Evolutionary conservation across 2,329 filamentous ascomycete genomes (phyloP).

Genomic region (Canariomyces notabilis): DNA sequence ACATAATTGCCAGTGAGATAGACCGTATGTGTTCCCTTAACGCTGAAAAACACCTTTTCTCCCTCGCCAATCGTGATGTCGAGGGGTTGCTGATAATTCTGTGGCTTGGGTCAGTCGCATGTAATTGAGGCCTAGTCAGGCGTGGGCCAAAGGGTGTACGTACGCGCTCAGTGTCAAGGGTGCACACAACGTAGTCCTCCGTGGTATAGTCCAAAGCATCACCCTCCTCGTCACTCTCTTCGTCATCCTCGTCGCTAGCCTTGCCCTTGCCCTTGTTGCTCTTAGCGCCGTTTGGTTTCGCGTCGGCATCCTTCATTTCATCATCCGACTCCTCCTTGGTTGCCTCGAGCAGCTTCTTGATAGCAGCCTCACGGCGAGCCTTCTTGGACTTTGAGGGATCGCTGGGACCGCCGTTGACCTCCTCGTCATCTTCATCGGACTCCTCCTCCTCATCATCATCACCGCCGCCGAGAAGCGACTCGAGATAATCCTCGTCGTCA

Average conservation of each 20-base stretch:
- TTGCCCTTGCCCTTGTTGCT: constrained; percentile 56
- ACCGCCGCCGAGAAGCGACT: constrained; percentile 45
- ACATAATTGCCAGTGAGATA: constrained; percentile 97
- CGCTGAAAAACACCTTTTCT: constrained; percentile 89
- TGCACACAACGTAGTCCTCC: constrained; percentile 93
- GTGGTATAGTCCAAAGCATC: constrained; percentile 61
- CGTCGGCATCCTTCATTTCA: constrained; percentile 66
- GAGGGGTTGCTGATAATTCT: constrained; percentile 94
- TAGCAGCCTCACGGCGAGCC: constrained; percentile 70
- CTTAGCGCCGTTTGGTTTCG: constrained; percentile 46
- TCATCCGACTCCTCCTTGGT: constrained; percentile 59
- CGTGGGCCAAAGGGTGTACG: constrained; percentile 27
- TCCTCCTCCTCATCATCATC: constrained; percentile 47
- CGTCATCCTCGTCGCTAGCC: constrained; percentile 56
- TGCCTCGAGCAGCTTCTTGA: constrained; percentile 71
- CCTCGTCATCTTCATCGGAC: constrained; percentile 59
- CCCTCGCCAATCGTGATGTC: constrained; percentile 87
- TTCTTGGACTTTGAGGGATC: constrained; percentile 87
- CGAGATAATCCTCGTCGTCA: constrained; percentile 61
- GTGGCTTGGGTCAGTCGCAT: constrained; percentile 26
- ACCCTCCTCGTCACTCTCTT: constrained; percentile 55
- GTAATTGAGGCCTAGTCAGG: not conserved
- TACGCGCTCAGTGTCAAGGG: constrained; percentile 88
- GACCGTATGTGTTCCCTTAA: constrained; percentile 82
- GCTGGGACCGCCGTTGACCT: constrained; percentile 83